Base-by-base conservation (phyloP, 768 basidiomycete species). In the Amanita pallidorosea region DNA sequence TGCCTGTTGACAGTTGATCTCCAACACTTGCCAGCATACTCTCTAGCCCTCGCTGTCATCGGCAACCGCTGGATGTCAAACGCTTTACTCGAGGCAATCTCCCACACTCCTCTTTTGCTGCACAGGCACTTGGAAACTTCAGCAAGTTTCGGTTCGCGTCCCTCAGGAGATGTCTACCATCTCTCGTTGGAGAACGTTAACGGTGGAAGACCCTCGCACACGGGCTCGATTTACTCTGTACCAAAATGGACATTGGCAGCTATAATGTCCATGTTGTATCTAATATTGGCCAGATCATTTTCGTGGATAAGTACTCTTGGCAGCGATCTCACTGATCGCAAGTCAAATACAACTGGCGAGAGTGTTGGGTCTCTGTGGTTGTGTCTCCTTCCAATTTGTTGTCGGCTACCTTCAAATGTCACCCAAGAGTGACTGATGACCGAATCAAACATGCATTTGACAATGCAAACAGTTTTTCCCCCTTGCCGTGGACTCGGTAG, bases 21-120 rank as follows among this genome's bases (percentile, higher is more conserved):
- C 74, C 74, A 0, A 58, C 58, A 4, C 66, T 76, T 3, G 72
- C 75, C n/a, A 0, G 70, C 67, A 3, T 76, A 74, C 55, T 75
- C 75, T 1, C 49, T 76, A 7, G 64, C 56, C n/a, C 23, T 76
- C 13, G 71, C 73, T 9, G 64, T 71, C 4, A 63, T 75, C 13
- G 74, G 74, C 50, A 57, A 63, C 11, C 63, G 69, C 18, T 76
- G 72, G 72, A 58, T 73, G 50, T 64, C 2, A 61, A 58, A 23
- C 63, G 60, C 0, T 68, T 68, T 53, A 45, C 63, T 6, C 54
- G 53, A 0, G 59, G 65, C 36, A 54, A 51, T 1, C 69, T 68
- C 44, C 66, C 63, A 6, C 68, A 68, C 49, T 49, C 54, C 8
- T 54, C 23, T n/a, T 37, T 58, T 22, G 69, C 71, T 1, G 65